A percentile compares a stretch with the other conserved stretches of the same genome.
Conservation (phyloP, 169 alveolate species). For the Plasmodium gaboni region DNA sequence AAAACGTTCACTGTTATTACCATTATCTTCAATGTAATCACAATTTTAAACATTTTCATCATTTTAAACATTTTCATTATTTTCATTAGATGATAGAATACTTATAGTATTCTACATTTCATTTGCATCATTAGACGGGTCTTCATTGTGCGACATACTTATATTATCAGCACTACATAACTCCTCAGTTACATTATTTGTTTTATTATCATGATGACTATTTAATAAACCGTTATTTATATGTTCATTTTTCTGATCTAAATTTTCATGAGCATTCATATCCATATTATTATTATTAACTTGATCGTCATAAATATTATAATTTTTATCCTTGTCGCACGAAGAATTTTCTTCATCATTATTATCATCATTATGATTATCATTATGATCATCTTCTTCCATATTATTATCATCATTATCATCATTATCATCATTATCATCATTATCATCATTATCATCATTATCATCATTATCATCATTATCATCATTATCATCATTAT, state of each 20-base stretch:
- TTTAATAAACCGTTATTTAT: background rate
- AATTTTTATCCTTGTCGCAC: background rate
- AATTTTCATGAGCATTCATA: background rate
- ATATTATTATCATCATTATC: background rate
- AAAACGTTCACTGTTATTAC: too few species aligned
- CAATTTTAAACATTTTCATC: background rate
- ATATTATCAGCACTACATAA: background rate
- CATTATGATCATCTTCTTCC: background rate
- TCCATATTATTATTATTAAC: background rate
- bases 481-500: background rate
- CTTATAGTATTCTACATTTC: slow-evolving; percentile 15
- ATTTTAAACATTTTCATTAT: slow-evolving; percentile 1
- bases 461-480: background rate
- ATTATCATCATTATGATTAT: background rate
- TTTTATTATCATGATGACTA: background rate
- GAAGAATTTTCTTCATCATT: background rate
- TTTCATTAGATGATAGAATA: slow-evolving; percentile 33
- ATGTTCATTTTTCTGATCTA: background rate
- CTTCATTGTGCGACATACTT: background rate
- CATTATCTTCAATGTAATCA: background rate
- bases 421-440: background rate
- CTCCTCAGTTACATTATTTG: background rate
- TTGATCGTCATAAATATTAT: slow-evolving; percentile 9
- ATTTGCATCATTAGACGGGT: background rate
- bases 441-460: background rate